phyloP scores from a whole-genome alignment of 2,329 filamentous ascomycete species.

The Alternaria incomplexa region DNA sequence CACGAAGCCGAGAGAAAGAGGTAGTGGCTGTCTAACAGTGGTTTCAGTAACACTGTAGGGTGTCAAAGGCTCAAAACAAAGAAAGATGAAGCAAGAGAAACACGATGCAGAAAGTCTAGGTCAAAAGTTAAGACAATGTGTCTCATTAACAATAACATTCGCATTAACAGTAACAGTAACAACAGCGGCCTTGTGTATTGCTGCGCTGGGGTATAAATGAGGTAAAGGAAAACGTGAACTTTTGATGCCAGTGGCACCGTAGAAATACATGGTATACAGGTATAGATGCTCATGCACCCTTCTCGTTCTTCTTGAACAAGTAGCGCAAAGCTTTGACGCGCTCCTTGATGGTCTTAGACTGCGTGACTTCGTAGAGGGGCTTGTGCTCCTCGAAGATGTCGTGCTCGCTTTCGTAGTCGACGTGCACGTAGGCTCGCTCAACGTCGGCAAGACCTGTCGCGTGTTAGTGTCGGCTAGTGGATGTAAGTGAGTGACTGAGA shows the following conservation, averaged over 20 bases:
- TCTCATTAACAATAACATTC: neutral
- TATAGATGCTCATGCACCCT: neutral
- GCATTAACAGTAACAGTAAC: neutral
- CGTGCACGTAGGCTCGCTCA: slow-evolving; percentile 57
- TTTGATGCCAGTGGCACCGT: neutral
- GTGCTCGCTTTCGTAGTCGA: slow-evolving; percentile 54
- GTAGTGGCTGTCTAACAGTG: neutral
- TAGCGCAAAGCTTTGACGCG: slow-evolving; percentile 36
- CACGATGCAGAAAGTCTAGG: neutral
- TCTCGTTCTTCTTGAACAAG: slow-evolving; percentile 23
- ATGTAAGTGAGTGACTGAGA: neutral
- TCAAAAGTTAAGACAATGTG: neutral
- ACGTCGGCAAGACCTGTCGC: slow-evolving; percentile 41
- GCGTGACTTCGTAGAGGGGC: slow-evolving; percentile 44
- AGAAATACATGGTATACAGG: neutral
- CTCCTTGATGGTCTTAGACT: slow-evolving; percentile 42
- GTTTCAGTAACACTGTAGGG: neutral
- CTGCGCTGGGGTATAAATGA: neutral
- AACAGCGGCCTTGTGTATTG: neutral
- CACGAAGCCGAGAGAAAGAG: neutral
- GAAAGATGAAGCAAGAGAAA: neutral
- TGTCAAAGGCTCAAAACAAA: neutral
- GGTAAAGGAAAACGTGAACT: neutral
- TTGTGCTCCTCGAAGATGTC: slow-evolving; percentile 50
- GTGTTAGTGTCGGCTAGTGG: slow-evolving; percentile 7